These are phyloP conservation scores for Dissophora ornata DNA, from an alignment of 192 early-diverging fungal genomes.

Conservation along the genomic window DNA sequence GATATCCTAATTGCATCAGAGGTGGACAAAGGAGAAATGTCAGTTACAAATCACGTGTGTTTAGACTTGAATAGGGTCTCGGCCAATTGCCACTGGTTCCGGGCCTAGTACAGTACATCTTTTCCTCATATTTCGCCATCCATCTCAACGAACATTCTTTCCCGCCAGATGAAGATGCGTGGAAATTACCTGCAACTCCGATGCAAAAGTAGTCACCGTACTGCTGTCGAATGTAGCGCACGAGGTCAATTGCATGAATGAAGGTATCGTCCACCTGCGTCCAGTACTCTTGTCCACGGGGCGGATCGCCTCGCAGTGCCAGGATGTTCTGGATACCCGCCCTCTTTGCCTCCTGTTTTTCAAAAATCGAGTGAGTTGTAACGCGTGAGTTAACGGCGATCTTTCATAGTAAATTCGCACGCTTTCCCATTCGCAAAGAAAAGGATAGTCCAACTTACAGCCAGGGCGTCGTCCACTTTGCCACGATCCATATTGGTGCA, in stretches of 20 bases:
- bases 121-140: constrained; percentile 30
- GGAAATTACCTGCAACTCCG: constrained; percentile 76
- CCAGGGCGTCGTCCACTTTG: constrained; percentile 79
- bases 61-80: background rate
- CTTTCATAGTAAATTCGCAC: too few species aligned
- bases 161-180: too few species aligned
- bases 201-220: constrained; percentile 91
- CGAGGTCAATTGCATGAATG: constrained; percentile 80
- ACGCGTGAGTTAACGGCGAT: too few species aligned
- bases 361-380: too few species aligned
- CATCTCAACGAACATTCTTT: constrained; percentile 3
- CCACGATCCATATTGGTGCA: constrained; percentile 91
- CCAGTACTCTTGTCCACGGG: constrained; percentile 83
- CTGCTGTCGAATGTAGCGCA: constrained; percentile 78
- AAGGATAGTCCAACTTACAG: constrained; percentile 22
- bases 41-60: too few species aligned
- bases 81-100: too few species aligned
- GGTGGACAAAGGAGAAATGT: too few species aligned
- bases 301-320: constrained; percentile 87
- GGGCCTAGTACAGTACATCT: background rate
- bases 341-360: constrained; percentile 59
- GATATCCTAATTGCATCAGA: constrained; percentile 64
- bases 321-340: constrained; percentile 87
- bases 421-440: too few species aligned
- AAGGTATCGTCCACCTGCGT: constrained; percentile 78